phyloP scores from a whole-genome alignment of 306 rosid genomes.

The Echinosophora koreensis region DNA sequence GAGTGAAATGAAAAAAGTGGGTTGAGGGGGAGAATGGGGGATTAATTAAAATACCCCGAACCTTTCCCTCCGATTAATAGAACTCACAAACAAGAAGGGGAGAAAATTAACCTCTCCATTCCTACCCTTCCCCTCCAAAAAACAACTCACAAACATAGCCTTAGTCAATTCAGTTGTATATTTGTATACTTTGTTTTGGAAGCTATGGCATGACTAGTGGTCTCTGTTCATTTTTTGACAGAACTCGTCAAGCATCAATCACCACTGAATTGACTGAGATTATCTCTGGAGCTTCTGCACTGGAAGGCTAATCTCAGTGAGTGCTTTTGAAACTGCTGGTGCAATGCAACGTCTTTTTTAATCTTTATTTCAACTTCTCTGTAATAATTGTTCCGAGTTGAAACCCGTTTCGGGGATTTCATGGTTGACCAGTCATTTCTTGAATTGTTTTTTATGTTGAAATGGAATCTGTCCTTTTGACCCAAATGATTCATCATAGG shows the following conservation, averaged over 20 bases:
- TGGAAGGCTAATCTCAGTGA: conserved; percentile 64
- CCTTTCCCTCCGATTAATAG: no score
- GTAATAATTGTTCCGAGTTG: conserved; percentile 65
- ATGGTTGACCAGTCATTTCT: conserved; percentile 36
- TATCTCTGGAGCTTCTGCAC: conserved; percentile 97
- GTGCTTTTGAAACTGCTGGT: conserved; percentile 53
- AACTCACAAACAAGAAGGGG: no score
- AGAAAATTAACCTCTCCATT: no score
- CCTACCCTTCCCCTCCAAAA: no score
- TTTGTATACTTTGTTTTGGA: background rate
- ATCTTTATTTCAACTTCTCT: conserved; percentile 24
- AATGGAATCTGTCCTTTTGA: conserved; percentile 39
- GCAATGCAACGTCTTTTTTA: conserved; percentile 49
- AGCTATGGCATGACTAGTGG: conserved; percentile 40
- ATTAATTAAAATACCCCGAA: no score
- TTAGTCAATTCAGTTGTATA: background rate
- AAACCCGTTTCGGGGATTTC: conserved; percentile 52
- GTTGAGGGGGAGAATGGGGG: no score
- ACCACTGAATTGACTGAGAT: conserved; percentile 98
- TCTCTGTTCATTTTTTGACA: conserved; percentile 53
- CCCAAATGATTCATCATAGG: conserved; percentile 31
- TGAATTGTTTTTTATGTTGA: conserved; percentile 47
- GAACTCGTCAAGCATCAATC: conserved; percentile 99
- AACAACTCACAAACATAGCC: no score
- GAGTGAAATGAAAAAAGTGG: no score